A percentile compares a stretch with the other conserved stretches of the same genome.
These are phyloP conservation scores for Acanthamoeba castellanii DNA, from an alignment of 208 protist species.

Conservation along the genomic window DNA sequence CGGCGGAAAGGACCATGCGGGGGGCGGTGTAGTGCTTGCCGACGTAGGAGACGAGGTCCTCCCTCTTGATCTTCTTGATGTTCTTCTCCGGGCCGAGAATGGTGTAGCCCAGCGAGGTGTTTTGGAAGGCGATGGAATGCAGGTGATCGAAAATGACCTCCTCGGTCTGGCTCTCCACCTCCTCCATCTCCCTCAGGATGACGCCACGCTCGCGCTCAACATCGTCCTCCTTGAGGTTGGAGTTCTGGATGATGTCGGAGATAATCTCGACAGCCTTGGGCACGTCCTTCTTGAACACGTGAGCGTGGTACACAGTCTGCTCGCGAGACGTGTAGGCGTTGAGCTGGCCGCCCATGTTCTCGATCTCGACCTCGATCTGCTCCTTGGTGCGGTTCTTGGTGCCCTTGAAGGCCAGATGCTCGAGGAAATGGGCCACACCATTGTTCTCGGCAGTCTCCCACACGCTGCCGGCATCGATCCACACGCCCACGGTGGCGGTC, in stretches of 20 bases:
- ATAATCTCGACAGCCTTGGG: slow-evolving; percentile 96
- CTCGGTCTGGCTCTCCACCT: slow-evolving; percentile 95
- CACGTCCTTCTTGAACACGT: slow-evolving; percentile 96
- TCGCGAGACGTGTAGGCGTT: slow-evolving; percentile 99
- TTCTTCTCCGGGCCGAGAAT: slow-evolving; percentile 98
- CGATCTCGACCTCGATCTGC: slow-evolving; percentile 95
- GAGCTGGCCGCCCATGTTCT: slow-evolving; percentile 97
- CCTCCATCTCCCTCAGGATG: slow-evolving; percentile 97
- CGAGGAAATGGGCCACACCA: slow-evolving; percentile 98
- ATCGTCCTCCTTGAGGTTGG: slow-evolving; percentile 90
- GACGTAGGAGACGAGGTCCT: slow-evolving; percentile 92
- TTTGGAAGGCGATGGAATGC: slow-evolving; percentile 96
- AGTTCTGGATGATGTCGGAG: slow-evolving; percentile 97
- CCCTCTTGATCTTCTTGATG: slow-evolving; percentile 94
- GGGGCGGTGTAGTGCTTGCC: slow-evolving; percentile 97
- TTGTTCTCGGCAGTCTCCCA: slow-evolving; percentile 98
- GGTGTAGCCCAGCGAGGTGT: slow-evolving; percentile 94
- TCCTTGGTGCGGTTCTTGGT: slow-evolving; percentile 93
- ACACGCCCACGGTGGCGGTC: slow-evolving; percentile 97
- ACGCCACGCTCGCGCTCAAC: slow-evolving; percentile 96
- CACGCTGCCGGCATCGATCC: slow-evolving; percentile 97
- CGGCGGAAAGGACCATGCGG: slow-evolving; percentile 97
- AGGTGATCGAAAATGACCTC: slow-evolving; percentile 98
- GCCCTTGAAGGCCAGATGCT: slow-evolving; percentile 99
- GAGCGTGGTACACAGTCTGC: slow-evolving; percentile 97